Base-by-base conservation (phyloP, 2,329 filamentous ascomycete species). In the Pseudocercospora musae region DNA sequence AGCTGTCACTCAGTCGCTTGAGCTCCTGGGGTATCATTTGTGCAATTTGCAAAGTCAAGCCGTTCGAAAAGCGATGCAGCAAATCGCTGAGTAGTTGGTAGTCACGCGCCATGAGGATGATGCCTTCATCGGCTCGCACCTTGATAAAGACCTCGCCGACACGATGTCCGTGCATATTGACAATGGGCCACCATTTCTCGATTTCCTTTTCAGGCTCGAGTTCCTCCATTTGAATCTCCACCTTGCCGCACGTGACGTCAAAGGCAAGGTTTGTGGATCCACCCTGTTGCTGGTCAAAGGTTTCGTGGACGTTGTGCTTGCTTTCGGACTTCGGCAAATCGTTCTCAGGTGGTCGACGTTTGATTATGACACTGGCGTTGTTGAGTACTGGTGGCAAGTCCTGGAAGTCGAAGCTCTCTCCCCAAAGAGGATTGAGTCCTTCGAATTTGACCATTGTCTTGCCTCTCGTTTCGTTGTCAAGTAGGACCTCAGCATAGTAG, bases 141-240 rank as follows among this genome's bases (percentile, higher is more conserved):
- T 88, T 92, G 77, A 97, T 86, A 57, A 96, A 82, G 80, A 96
- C 89, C 65, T 93, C 91, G 27, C 93, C 94, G 54, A 96, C 85
- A 0, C 83, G 81, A 69, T 92, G 89, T 64, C 91, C 87, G 66
- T 85, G 87, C 67, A 89, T 88, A 71, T 96, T 91, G 54, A 88
- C 78, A 21, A 96, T 86, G 15, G 88, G 89, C 80, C 92, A 89
- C 94, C 82, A 97, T 71, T 92, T 89, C 75, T 98, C 94, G 33
- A 88, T 84, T 61, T 94, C 90, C 71, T 89, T 89, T 15, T 88
- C 89, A 0, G 86, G 83, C 40, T 94, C 90, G 15, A 96, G 77
- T 65, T 92, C 89, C 62, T 93, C 89, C 7, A 97, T 80, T 20
- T 88, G 85, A 29, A 97, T 85, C 68, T 96, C 91, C n/a, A 96